Evolutionary conservation across 2,329 filamentous ascomycete species (phyloP), one percentile per base, ranked within the genome.

Genomic region (Zasmidium cellare): DNA sequence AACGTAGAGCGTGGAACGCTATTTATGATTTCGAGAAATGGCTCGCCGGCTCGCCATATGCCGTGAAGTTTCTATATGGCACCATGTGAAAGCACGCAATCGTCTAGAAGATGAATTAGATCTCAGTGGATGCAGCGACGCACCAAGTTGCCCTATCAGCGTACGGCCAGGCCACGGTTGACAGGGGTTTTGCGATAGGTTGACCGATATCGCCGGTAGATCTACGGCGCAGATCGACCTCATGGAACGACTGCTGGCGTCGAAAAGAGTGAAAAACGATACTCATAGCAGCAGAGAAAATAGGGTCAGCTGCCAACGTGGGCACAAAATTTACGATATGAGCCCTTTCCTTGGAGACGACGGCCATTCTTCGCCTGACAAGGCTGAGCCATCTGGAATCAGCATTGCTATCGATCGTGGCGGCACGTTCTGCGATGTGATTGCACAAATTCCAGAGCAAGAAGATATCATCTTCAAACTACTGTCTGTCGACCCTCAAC

Each of bases 381-480:
- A 41, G 35, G 35, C 35, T 41, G 35, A 41, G 35, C 35, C 3
- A 9, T 41, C 35, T 9, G 55, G 49, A 18, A 53, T 53, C 7
- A 46, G 46, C 20, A 48, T 58, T 7, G 22, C 56, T 2, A 58
- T 58, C 24, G 58, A 69, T 51, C 62, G 69, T 2, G 69, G 69
- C 18, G 69, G 69, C 9, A 71, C 69, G 18, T 71, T 71, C 44
- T 69, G 66, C 22, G 69, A 71, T 52, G 63, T 61, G 24, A 63
- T 64, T 9, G 41, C 66, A 38, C 50, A 61, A 9, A 35, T 65
- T 19, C 56, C 57, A 19, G 60, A 59, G 5, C 53, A 66, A 31
- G 56, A 62, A 18, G 67, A 71, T 46, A 63, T 71, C 23, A 51
- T 72, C 19, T 55, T 72, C 55, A 72, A 72, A 52, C 60, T 73